Conservation (phyloP, 495 filamentous ascomycete species). For the Cercophora samala region DNA sequence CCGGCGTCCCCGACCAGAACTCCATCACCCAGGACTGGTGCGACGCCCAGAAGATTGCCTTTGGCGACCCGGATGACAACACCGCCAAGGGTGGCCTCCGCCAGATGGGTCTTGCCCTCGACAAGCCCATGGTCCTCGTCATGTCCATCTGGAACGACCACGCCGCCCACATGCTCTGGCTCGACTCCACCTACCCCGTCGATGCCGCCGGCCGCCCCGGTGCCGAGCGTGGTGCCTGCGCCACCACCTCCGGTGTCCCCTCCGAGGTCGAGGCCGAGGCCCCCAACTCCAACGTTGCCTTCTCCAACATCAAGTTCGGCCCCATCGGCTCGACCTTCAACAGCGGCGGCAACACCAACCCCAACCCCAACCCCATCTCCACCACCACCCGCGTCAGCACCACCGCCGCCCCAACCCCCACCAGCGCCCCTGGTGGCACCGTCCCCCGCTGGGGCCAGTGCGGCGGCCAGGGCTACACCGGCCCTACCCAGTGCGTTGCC, state of each 20-base stretch:
- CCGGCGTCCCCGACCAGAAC: constrained; percentile 49
- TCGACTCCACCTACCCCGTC: constrained; percentile 71
- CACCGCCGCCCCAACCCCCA: constrained; percentile 18
- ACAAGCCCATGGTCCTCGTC: constrained; percentile 67
- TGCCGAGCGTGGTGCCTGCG: constrained; percentile 66
- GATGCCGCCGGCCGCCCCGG: constrained; percentile 53
- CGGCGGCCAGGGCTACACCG: constrained; percentile 45
- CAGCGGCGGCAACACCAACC: constrained; percentile 21
- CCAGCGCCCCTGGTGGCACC: constrained; percentile 11
- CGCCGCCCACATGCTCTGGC: constrained; percentile 76
- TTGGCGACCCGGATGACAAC: constrained; percentile 62
- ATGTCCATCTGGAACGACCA: constrained; percentile 80
- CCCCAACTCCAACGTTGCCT: constrained; percentile 52
- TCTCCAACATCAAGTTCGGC: constrained; percentile 69
- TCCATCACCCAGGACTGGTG: constrained; percentile 63
- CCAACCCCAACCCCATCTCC: constrained; percentile 7
- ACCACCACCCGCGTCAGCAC: constrained; percentile 19
- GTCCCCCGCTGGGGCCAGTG: constrained; percentile 40
- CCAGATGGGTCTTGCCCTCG: constrained; percentile 56
- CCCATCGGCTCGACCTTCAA: constrained; percentile 62
- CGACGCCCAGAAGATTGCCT: constrained; percentile 54
- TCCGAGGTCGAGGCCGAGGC: constrained; percentile 53
- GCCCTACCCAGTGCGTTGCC: constrained; percentile 42
- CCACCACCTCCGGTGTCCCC: constrained; percentile 58
- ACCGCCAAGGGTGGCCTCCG: constrained; percentile 56